Conservation (phyloP, 257 asterid genomes). For the Scutellaria galericulata region DNA sequence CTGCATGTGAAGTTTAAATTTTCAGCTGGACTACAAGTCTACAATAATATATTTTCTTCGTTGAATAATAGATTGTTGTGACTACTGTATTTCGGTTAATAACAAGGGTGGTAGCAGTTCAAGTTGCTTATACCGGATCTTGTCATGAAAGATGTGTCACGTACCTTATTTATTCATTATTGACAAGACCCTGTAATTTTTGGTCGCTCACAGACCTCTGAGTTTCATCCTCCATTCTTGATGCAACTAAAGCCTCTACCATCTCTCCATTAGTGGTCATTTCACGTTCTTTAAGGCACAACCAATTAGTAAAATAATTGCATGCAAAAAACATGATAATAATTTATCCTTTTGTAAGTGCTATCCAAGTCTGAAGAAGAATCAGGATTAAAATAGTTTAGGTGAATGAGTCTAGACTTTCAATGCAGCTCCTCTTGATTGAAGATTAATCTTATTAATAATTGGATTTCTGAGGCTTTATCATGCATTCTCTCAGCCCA, state of each 20-base stretch:
- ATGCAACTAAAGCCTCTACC: background rate
- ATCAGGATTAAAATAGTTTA: background rate
- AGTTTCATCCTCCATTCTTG: too few relatives aligned
- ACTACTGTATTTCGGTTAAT: background rate
- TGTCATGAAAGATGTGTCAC: conserved; percentile 3
- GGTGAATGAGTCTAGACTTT: background rate
- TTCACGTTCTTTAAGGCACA: background rate
- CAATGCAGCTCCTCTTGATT: conserved; percentile 1
- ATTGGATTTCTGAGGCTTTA: background rate
- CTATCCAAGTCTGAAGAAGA: background rate
- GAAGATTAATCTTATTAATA: conserved; percentile 22
- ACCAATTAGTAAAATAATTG: background rate
- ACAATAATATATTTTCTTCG: background rate
- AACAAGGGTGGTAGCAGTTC: background rate
- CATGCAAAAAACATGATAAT: background rate
- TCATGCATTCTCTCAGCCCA: background rate
- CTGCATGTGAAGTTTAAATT: background rate
- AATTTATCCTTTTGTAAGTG: background rate
- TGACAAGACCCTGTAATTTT: background rate
- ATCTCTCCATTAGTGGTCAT: background rate
- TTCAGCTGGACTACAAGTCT: background rate
- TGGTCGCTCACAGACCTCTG: background rate
- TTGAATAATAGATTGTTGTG: background rate
- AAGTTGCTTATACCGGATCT: conserved; percentile 1
- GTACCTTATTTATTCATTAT: conserved; percentile 9